phyloP scores from a whole-genome alignment of 331 rosid genomes.

The Malus hybrid region DNA sequence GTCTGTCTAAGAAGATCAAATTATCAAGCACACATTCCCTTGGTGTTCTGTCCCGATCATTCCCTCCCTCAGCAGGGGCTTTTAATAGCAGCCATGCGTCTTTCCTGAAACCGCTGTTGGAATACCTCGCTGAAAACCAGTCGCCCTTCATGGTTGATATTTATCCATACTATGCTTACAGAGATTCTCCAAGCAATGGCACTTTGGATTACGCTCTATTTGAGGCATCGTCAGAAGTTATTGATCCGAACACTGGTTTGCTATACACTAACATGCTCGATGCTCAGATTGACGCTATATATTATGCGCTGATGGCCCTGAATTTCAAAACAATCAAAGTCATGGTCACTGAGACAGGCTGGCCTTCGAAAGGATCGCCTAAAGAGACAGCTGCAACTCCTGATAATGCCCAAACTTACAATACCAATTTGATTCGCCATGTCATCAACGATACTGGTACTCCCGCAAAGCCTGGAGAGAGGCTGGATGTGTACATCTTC shows the following conservation, averaged over 20 bases:
- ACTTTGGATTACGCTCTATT: constrained; percentile 80
- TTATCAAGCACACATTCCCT: constrained; percentile 92
- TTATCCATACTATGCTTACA: constrained; percentile 93
- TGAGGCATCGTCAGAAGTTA: constrained; percentile 79
- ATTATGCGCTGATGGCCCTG: constrained; percentile 81
- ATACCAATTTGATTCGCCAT: constrained; percentile 81
- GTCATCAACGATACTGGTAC: constrained; percentile 80
- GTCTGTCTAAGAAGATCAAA: constrained; percentile 71
- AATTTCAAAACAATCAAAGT: constrained; percentile 80
- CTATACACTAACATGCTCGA: constrained; percentile 90
- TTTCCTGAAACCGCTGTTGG: constrained; percentile 86
- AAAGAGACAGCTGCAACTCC: constrained; percentile 94
- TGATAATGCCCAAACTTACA: constrained; percentile 91
- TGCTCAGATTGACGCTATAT: constrained; percentile 93
- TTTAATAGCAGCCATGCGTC: constrained; percentile 76
- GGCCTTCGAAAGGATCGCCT: constrained; percentile 97
- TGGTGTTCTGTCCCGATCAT: constrained; percentile 86
- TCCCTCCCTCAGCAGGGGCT: constrained; percentile 98
- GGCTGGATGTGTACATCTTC: constrained; percentile 69
- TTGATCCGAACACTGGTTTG: constrained; percentile 96
- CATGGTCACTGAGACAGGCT: constrained; percentile 95
- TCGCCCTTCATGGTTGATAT: constrained; percentile 96
- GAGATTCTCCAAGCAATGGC: constrained; percentile 70
- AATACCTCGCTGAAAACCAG: constrained; percentile 87
- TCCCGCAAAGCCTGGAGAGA: constrained; percentile 75